Evolutionary conservation across 2,329 filamentous ascomycete species (phyloP).

Genomic region (Talaromyces atroroseus): DNA sequence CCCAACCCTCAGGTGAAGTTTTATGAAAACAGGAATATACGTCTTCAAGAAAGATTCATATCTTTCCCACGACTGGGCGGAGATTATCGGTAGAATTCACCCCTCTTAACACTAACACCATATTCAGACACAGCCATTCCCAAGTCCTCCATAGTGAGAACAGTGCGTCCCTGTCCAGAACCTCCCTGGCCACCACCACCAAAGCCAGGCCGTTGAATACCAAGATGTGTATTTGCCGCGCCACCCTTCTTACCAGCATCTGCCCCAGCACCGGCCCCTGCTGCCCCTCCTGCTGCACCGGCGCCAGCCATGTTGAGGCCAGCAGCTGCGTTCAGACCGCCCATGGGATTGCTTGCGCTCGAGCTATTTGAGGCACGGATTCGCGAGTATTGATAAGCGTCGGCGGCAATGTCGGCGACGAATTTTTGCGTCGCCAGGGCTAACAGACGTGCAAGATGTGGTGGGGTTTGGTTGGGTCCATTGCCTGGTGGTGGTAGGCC

Average conservation of each 20-base stretch:
- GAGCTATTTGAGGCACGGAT: conserved; percentile 87
- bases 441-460: conserved; percentile 83
- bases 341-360: conserved; percentile 86
- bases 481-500: conserved; percentile 82
- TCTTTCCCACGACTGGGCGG: background rate
- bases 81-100: conserved; percentile 83
- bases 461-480: conserved; percentile 70
- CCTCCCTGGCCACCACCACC: conserved; percentile 86
- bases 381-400: conserved; percentile 95
- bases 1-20: background rate
- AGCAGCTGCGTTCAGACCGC: conserved; percentile 66
- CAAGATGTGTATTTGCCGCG: conserved; percentile 53
- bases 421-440: conserved; percentile 99
- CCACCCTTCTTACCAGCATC: conserved; percentile 44
- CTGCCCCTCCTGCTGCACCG: conserved; percentile 43
- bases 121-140: conserved; percentile 98
- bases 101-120: conserved; percentile 93
- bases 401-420: conserved; percentile 92
- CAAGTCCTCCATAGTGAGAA: conserved; percentile 96
- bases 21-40: background rate
- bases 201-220: conserved; percentile 71
- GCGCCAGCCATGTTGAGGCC: conserved; percentile 48
- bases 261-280: conserved; percentile 44
- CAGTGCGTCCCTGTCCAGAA: conserved; percentile 76
- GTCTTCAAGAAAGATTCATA: background rate